Conservation (phyloP, 768 basidiomycete species). For the Mycena olivaceomarginata region DNA sequence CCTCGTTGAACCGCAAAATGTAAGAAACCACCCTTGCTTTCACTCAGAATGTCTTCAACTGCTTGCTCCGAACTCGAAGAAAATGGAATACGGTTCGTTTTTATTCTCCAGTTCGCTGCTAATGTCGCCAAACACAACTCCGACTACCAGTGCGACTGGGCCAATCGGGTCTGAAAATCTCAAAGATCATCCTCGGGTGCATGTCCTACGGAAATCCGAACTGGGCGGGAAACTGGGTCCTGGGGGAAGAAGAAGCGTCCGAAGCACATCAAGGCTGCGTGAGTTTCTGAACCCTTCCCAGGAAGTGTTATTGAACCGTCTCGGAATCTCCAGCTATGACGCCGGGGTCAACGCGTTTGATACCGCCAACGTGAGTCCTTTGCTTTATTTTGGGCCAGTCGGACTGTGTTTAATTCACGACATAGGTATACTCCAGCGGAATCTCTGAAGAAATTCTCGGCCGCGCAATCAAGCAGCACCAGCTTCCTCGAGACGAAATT, state of each 20-base stretch:
- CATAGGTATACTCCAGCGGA: slow-evolving; percentile 26
- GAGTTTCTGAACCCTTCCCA: background rate
- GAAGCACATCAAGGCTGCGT: slow-evolving; percentile 45
- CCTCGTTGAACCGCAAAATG: background rate
- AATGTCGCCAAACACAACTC: background rate
- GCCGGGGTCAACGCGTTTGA: slow-evolving; percentile 60
- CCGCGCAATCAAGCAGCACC: slow-evolving; percentile 58
- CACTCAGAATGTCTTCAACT: background rate
- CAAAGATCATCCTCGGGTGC: slow-evolving; percentile 37
- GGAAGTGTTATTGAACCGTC: background rate
- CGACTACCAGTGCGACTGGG: slow-evolving; percentile 17
- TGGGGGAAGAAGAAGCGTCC: slow-evolving; percentile 22
- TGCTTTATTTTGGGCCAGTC: background rate
- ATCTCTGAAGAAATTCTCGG: slow-evolving; percentile 64
- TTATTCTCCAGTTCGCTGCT: background rate
- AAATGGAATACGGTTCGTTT: slow-evolving; percentile 13
- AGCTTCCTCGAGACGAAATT: slow-evolving; percentile 61
- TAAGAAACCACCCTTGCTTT: background rate
- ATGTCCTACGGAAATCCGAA: slow-evolving; percentile 29
- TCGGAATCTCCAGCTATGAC: slow-evolving; percentile 44
- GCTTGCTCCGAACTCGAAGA: background rate
- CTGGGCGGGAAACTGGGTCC: slow-evolving; percentile 26
- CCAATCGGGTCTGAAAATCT: slow-evolving; percentile 10
- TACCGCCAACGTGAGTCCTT: slow-evolving; percentile 53
- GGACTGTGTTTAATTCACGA: background rate